Base-by-base conservation (phyloP, 345 rosid genomes). In the Bruguiera sexangula region DNA sequence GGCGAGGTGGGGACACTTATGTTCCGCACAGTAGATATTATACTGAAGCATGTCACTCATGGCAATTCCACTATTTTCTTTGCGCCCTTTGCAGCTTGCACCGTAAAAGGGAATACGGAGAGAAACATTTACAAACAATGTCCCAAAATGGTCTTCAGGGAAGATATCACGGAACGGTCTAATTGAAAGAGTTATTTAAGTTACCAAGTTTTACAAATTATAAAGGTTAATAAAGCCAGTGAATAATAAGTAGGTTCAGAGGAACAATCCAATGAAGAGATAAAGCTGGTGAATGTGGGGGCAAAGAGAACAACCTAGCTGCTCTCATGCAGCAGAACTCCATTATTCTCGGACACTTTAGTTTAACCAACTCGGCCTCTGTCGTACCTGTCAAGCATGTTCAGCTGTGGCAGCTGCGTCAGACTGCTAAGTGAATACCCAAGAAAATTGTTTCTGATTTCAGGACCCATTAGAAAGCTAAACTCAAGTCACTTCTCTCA, bases 81-180 rank as follows among this genome's bases (percentile, higher is more conserved):
- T 70, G 16, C 21, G 16, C 21, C 21, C 8, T 20, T 22, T 32
- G 24, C 68, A 81, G 82, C 81, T 83, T 72, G 78, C 78, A 19
- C 85, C 78, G 2, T 75, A 22, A 52, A 82, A 84, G 67, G 60
- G 78, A 70, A 20, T 84, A 46, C 51, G 75, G 6, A 75, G 64
- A 13, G 77, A 77, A 19, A 68, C 43, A 20, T 84, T 84, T 36
- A 18, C 72, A 16, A 46, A 31, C 58, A 71, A 52, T 20, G 64
- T 76, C 51, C 88, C 82, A 1, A 84, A 76, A 36, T 71, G 76
- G 37, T 66, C 79, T 48, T 39, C 82, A 0, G 84, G 84, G 64
- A 80, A 84, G 69, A 75, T 78, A 43, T 61, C 73, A 52, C 65
- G 85, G 63, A 75, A 74, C 71, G 67, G 78, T 51, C 59, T 78